Evolutionary conservation across 2,329 filamentous ascomycete genomes (phyloP), one percentile per base, ranked within the genome.

Genomic region (Fusarium sp.): DNA sequence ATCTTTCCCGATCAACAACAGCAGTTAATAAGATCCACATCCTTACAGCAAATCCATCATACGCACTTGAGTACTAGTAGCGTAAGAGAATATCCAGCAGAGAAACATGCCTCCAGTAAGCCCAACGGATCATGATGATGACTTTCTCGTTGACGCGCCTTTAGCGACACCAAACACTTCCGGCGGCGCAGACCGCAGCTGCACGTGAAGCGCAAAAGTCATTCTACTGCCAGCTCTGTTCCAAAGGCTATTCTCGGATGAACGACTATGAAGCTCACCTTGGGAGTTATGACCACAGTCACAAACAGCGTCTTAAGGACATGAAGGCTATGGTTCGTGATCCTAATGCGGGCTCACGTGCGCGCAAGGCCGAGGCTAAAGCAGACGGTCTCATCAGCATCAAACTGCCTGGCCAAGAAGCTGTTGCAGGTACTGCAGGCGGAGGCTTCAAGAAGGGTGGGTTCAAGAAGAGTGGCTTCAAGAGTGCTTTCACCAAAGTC

Each of bases 211-310:
- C 92, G 16, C 85, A 92, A 49, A 91, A 90, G 75, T 89, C 92
- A 34, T 96, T 97, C 81, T 94, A 92, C 82, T 97, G 91, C 83
- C 88, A 90, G 40, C 88, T 98, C 56, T 98, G 96, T 83, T 89
- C 91, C 69, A 98, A 98, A 82, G 95, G 94, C 74, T 99, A 98
- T 81, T 89, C 91, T 3, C 93, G 96, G 57, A 95, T 97, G 86
- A 95, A 97, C 77, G 95, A 98, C 78, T 97, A 97, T 79, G 95
- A 98, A 80, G 91, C 94, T 9, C 96, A 99, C 79, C 92, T 97
- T 58, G 90, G 90, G 68, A 96, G 92, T 74, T 98, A 98, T 80
- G 96, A 98, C 77, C 96, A 99, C 81, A 92, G 92, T 73, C 96
- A 99, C 80, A 94, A 94, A 78, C 94, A 97, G 82, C 91, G 92